Evolutionary conservation across 441 rosid species (phyloP), one percentile per base, ranked within the genome.

Genomic region (Jatropha podagrica): DNA sequence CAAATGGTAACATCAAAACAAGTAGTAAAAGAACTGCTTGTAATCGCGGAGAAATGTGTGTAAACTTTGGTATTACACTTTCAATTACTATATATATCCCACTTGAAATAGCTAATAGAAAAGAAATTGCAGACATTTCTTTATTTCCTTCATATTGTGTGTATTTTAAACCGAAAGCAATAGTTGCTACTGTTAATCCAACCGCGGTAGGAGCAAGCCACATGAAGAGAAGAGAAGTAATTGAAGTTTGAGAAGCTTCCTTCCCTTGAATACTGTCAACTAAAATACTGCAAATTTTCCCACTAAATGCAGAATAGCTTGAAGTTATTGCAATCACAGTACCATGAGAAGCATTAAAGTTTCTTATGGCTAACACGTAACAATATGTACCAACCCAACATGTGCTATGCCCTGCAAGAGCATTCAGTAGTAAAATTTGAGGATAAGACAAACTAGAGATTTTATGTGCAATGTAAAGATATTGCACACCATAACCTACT

Each of bases 301-400:
- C 77, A 46, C 73, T 75, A 44, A 81, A 65, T 3, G 81, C 78
- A 5, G 77, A 76, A 76, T 81, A 81, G 38, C 78, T 55, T 15
- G 85, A 75, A 18, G 83, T 67, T 54, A 81, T 58, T 41, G 64
- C 76, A 27, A 65, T 49, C 7, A 76, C 18, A 1, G 63, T 32
- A 23, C 74, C 52, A 12, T 72, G 79, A 5, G 69, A 51, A n/a
- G 66, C 32, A 49, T 44, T 78, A 68, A 84, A 81, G 44, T 75
- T 75, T 67, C 76, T 70, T 14, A 55, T 68, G 20, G 79, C 80
- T 40, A 82, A 52, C 11, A 74, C 66, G 20, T 60, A 69, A 71
- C 83, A 78, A 6, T 78, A 83, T 52, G 82, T 80, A 68, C 74
- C 78, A 63, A 84, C 76, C 85, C 87, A 77, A 11, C 80, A 77